These are phyloP conservation scores for Solanum pinnatisectum DNA, from an alignment of 257 asterid genomes.

Conservation along the genomic window DNA sequence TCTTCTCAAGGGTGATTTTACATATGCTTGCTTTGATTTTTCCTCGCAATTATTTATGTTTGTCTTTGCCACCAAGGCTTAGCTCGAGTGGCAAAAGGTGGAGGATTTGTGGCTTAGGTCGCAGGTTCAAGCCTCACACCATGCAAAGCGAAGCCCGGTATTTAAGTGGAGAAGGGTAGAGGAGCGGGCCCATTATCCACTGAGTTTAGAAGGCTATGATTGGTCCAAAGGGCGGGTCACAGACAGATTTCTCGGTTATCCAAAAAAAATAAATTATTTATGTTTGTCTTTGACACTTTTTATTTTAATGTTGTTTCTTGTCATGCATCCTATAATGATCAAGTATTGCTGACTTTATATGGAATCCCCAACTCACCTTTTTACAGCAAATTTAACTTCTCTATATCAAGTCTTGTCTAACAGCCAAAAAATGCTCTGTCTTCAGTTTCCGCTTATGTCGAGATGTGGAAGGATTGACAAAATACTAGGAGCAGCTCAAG, in stretches of 20 bases:
- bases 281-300: background rate
- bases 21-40: background rate
- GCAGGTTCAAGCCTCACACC: no score
- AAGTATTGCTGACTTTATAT: background rate
- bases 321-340: background rate
- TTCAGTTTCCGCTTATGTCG: constrained; percentile 88
- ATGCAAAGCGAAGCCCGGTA: no score
- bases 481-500: constrained; percentile 43
- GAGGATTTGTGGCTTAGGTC: no score
- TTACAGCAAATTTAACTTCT: constrained; percentile 7
- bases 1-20: background rate
- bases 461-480: constrained; percentile 73
- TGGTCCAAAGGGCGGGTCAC: no score
- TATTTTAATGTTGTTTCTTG: background rate
- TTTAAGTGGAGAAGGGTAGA: no score
- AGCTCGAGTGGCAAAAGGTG: no score
- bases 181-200: no score
- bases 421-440: constrained; percentile 5
- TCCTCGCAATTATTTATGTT: background rate
- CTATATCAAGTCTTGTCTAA: constrained; percentile 10
- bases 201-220: no score
- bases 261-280: no score
- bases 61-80: background rate
- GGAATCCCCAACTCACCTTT: constrained; percentile 2
- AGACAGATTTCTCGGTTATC: no score